A percentile compares a stretch with the other conserved stretches of the same genome.
These are phyloP conservation scores for Codiaeum variegatum DNA, from an alignment of 441 rosid species.

Conservation along the genomic window DNA sequence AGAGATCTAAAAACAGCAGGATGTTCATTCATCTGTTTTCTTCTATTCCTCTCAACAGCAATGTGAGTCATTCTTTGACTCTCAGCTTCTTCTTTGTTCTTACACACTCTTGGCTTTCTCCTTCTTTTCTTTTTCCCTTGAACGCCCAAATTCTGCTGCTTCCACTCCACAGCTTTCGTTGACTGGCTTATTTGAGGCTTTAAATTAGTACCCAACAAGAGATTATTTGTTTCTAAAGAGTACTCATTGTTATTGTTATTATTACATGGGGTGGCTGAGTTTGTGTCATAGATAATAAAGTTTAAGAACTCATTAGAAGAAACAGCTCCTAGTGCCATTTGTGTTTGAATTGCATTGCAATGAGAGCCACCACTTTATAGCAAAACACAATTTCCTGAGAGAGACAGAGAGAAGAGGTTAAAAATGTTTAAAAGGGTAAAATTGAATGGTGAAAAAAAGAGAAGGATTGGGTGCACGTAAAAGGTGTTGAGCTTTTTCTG, in stretches of 20 bases:
- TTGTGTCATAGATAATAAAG: constrained; percentile 55
- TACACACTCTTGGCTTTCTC: constrained; percentile 67
- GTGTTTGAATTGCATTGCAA: constrained; percentile 8
- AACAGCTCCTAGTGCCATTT: constrained; percentile 63
- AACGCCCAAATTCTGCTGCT: constrained; percentile 28
- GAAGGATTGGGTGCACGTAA: constrained; percentile 33
- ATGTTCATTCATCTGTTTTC: constrained; percentile 84
- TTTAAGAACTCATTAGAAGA: constrained; percentile 64
- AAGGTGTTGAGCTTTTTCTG: constrained; percentile 28
- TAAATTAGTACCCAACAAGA: constrained; percentile 18
- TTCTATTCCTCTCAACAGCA: constrained; percentile 79
- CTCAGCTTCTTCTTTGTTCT: constrained; percentile 85
- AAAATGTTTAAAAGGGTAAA: neutral
- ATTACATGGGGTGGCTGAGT: constrained; percentile 48
- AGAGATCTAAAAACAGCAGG: constrained; percentile 71
- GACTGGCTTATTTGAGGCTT: constrained; percentile 19
- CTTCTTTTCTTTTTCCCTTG: constrained; percentile 61
- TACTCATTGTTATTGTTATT: constrained; percentile 26
- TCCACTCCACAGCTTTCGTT: constrained; percentile 10
- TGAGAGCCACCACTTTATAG: constrained; percentile 7
- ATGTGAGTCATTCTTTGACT: constrained; percentile 87
- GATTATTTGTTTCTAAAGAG: constrained; percentile 25
- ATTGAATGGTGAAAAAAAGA: neutral
- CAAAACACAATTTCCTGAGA: neutral
- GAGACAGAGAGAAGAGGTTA: neutral